Base-by-base conservation (phyloP, 1,139 yeast species). In the Martiniozyma asiatica region DNA sequence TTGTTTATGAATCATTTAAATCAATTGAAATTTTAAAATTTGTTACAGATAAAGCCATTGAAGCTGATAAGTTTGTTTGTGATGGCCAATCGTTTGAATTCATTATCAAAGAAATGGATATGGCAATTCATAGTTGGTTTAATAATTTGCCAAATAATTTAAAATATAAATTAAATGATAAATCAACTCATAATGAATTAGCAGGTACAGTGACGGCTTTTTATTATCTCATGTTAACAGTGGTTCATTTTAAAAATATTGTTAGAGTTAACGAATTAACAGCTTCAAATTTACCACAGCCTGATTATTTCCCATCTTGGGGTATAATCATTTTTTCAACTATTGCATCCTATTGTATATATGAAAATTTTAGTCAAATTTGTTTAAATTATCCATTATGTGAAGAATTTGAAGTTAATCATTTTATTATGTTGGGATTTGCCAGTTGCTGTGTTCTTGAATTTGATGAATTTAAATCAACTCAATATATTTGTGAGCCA, bases 311-410 rank as follows among this genome's bases (percentile, higher is more conserved):
- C 47, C 84, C 85, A 2, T 72, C 81, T 9, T 73, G 87, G 77
- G 81, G 87, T 13, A 76, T 79, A 39, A 77, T 85, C 4, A 77
- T 79, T 58, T 82, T 78, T 50, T 80, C 89, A 0, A 84, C 92
- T 2, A n/a, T 30, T 6, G 26, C 26, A 20, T 10, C 23, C 6
- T 26, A 26, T 17, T 22, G 13, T 10, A 30, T 30, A 14, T 30
- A 16, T 13, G 19, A 14, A 6, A 30, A 12, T 8, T 22, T 26
- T 19, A 23, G 14, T 8, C 10, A 20, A 6, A n/a, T 19, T 17
- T 18, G 22, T 10, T n/a, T 25, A 8, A 9, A 13, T 3, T 18
- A 11, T 4, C 22, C 29, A 14, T 9, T 18, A 3, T n/a, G 26
- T 13, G 19, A 13, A 9, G 13, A 19, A 18, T 22, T 22, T 14